phyloP scores from a whole-genome alignment of 805 yeast species.

The Hanseniaspora lachancei region DNA sequence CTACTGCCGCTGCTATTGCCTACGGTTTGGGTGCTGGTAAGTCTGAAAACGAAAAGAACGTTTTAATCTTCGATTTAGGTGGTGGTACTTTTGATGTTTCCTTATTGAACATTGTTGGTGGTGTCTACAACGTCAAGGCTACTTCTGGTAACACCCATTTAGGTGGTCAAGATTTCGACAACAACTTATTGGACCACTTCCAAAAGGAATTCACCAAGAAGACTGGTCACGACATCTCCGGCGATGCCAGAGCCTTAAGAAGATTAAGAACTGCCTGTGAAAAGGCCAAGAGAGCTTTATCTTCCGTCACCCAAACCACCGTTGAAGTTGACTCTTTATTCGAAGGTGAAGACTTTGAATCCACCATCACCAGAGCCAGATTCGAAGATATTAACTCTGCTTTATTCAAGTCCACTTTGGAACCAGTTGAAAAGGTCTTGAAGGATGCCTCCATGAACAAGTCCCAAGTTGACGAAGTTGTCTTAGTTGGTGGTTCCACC shows the following conservation, averaged over 20 bases:
- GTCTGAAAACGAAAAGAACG: conserved; percentile 70
- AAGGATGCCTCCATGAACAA: conserved; percentile 81
- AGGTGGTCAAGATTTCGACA: conserved; percentile 99
- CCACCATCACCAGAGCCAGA: conserved; percentile 93
- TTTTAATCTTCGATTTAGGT: conserved; percentile 89
- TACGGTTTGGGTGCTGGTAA: conserved; percentile 93
- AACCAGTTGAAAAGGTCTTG: conserved; percentile 89
- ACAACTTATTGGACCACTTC: conserved; percentile 88
- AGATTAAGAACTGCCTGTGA: conserved; percentile 98
- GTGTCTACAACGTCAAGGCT: conserved; percentile 93
- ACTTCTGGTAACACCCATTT: conserved; percentile 99
- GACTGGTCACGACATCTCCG: conserved; percentile 79
- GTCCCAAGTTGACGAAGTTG: conserved; percentile 82
- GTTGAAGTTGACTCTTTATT: conserved; percentile 91
- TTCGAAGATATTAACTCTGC: conserved; percentile 92
- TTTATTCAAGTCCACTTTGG: conserved; percentile 83
- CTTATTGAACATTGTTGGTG: conserved; percentile 81
- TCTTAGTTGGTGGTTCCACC: conserved; percentile 96
- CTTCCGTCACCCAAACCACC: conserved; percentile 90
- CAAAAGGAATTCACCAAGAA: conserved; percentile 90
- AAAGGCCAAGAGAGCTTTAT: conserved; percentile 96
- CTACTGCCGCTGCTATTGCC: conserved; percentile 97
- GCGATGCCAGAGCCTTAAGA: conserved; percentile 90
- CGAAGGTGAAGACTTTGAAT: conserved; percentile 91
- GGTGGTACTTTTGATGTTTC: conserved; percentile 99